phyloP scores from a whole-genome alignment of 1,284 basidiomycete genomes.

The Trichosporon asahii region DNA sequence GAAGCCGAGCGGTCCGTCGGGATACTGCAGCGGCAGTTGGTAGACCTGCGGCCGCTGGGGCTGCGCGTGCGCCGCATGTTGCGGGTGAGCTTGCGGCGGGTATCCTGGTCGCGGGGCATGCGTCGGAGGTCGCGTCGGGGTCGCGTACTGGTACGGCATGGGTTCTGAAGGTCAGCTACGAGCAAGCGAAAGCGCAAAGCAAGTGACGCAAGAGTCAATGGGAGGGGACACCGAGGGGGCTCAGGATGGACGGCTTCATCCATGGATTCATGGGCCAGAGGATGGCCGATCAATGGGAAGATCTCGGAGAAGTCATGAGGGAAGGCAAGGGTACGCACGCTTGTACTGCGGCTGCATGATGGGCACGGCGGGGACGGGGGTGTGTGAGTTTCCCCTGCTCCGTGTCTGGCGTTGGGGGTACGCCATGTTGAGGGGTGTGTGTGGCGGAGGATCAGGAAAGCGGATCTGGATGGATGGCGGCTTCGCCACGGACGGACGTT shows the following conservation, averaged over 20 bases:
- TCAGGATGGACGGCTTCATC: too few relatives aligned
- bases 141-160: constrained; percentile 2
- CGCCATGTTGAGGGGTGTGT: not conserved
- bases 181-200: not conserved
- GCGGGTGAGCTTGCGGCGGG: constrained; percentile 13
- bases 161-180: not conserved
- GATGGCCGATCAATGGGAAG: too few relatives aligned
- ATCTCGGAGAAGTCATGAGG: not conserved
- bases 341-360: constrained; percentile 13
- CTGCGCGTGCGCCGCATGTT: not conserved
- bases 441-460: not conserved
- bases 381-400: not conserved
- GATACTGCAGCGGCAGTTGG: constrained; percentile 23
- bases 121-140: constrained; percentile 11
- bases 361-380: not conserved
- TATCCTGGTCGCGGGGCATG: constrained; percentile 23
- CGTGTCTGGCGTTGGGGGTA: constrained; percentile 5
- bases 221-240: too few relatives aligned
- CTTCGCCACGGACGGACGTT: not conserved
- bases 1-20: constrained; percentile 41
- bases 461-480: not conserved
- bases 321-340: constrained; percentile 1
- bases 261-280: too few relatives aligned
- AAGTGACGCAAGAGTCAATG: not conserved
- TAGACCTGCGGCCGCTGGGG: constrained; percentile 6